A percentile compares a stretch with the other conserved stretches of the same genome.
These are phyloP conservation scores for Aspergillus carlsbadensis DNA, from an alignment of 495 filamentous ascomycete genomes.

Conservation along the genomic window DNA sequence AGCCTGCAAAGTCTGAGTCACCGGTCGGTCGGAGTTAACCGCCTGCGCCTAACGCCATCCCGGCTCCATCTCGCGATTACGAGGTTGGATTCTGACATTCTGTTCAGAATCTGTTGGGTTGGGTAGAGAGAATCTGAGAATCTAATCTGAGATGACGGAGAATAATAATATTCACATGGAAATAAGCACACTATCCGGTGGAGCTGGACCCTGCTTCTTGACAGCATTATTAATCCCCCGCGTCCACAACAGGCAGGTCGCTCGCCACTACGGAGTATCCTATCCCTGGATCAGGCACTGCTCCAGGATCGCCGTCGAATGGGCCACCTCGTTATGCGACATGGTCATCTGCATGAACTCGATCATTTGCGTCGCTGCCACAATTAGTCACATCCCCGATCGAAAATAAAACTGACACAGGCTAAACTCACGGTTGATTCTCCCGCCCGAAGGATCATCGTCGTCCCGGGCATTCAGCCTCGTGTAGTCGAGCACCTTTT, in stretches of 20 bases:
- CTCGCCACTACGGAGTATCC: no score
- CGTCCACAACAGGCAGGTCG: not conserved
- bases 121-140: no score
- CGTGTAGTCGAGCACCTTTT: constrained; percentile 16
- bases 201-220: not conserved
- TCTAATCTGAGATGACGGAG: no score
- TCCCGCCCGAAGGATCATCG: not conserved
- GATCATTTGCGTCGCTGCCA: constrained; percentile 11
- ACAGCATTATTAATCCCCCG: not conserved
- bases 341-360: constrained; percentile 10
- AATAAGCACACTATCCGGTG: no score
- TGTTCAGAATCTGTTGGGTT: no score
- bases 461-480: constrained; percentile 9
- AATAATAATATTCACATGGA: no score
- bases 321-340: constrained; percentile 12
- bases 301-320: constrained; percentile 3
- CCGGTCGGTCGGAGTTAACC: no score
- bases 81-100: no score
- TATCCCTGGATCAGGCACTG: not conserved
- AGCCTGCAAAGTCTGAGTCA: no score
- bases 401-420: not conserved
- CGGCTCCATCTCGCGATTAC: no score
- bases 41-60: not conserved
- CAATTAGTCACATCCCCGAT: not conserved
- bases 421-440: constrained; percentile 3